Percentiles rank a stretch among this genome's conserved stretches.
Conservation (phyloP, 2,329 filamentous ascomycete genomes). For the Neonectria neomacrospora region DNA sequence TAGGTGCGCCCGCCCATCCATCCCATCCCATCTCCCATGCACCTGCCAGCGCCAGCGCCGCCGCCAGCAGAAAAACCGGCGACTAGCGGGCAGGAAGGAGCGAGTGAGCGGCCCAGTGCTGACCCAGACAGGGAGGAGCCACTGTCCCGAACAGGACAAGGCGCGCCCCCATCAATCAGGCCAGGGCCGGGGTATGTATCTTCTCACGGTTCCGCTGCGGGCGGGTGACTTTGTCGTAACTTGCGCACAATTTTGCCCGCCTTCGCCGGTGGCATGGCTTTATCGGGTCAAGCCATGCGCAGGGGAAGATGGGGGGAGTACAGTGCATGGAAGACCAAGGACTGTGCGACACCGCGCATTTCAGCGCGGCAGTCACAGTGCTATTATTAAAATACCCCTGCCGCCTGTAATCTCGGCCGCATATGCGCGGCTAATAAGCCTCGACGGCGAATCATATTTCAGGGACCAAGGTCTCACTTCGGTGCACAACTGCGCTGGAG, state of each 20-base stretch:
- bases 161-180: neutral
- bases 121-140: slow-evolving; percentile 19
- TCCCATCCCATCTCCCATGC: slow-evolving; percentile 2
- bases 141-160: slow-evolving; percentile 9
- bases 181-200: slow-evolving; percentile 9
- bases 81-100: neutral
- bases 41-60: neutral
- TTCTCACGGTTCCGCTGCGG: neutral
- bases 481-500: neutral
- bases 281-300: slow-evolving; percentile 43
- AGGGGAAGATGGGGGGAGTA: slow-evolving; percentile 22
- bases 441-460: slow-evolving; percentile 36
- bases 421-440: slow-evolving; percentile 43
- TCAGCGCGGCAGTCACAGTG: slow-evolving; percentile 32
- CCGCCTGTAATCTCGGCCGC: slow-evolving; percentile 44
- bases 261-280: slow-evolving; percentile 28
- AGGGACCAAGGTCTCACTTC: neutral
- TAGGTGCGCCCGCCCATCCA: neutral
- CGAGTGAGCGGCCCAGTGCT: neutral
- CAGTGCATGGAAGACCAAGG: neutral
- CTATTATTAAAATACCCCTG: slow-evolving; percentile 26
- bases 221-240: slow-evolving; percentile 9
- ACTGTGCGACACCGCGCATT: slow-evolving; percentile 27
- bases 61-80: slow-evolving; percentile 4
- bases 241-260: slow-evolving; percentile 19